Evolutionary conservation across 257 asterid species (phyloP), one percentile per base, ranked within the genome.

Genomic region (Nicotiana undulata): DNA sequence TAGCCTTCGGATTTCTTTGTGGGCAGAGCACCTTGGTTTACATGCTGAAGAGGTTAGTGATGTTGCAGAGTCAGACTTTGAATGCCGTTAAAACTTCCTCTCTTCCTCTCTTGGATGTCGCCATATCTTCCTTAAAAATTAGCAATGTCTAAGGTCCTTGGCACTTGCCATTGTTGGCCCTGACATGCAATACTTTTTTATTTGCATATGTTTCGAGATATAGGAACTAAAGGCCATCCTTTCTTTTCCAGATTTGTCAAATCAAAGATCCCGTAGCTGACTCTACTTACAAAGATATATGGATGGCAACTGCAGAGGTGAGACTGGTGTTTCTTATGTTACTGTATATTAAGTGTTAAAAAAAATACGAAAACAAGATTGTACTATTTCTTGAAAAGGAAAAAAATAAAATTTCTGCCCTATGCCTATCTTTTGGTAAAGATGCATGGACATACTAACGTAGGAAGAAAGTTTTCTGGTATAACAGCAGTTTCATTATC

Each of bases 21-120:
- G 99, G 99, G 89, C 94, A 3, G 99, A 95, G 88, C 99, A 95
- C 84, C 96, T 95, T 51, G 98, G 98, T 82, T 84, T 95, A 46
- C 29, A 29, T 37, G 20, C 90, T 61, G 82, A 86, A 63, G 96
- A 95, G 97, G 99, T 93, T 70, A 84, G 87, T 87, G 63, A 56
- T 81, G 79, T 32, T 80, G 55, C 44, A 26, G 58, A 24, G 40
- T 72, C 44, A 16, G 58, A 24, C 61, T 72, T 72, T 29, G 12
- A 70, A 70, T 70, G 77, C 17, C 2, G n/a, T 74, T 40, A 24
- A 24, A 55, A 49, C 20, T 49, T 49, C 44, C 61, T 49, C 40
- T 74, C 20, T 49, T 49, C 44, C 61, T 49, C 40, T 74, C 60
- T 13, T 74, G 61, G 26, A 74, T 74, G 60, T 22, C 59, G 46